Evolutionary conservation across 2,329 filamentous ascomycete species (phyloP).

Genomic region (Exophiala dermatitidis): DNA sequence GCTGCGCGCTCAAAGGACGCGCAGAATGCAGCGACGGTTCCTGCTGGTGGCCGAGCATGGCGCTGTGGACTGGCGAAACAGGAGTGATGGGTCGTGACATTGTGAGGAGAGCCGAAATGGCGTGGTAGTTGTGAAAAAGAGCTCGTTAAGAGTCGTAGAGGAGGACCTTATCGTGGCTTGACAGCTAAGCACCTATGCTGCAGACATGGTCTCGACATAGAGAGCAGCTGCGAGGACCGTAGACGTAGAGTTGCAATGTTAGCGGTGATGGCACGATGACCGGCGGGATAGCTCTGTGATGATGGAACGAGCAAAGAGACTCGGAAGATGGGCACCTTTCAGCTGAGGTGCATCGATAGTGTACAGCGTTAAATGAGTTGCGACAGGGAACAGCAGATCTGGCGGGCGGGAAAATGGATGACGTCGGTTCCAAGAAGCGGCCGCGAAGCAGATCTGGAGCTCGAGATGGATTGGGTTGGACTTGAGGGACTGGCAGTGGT

Average conservation of each 20-base stretch:
- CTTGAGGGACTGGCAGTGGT: not conserved
- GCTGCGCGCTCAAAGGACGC: constrained; percentile 10
- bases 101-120: constrained; percentile 5
- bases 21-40: constrained; percentile 16
- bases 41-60: not conserved
- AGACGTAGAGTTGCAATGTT: not conserved
- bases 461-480: not conserved
- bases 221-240: not conserved
- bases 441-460: constrained; percentile 6
- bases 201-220: not conserved
- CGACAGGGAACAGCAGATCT: constrained; percentile 1
- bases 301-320: too few species aligned
- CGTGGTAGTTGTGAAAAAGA: not conserved
- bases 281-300: too few species aligned
- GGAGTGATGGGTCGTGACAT: constrained; percentile 31
- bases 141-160: constrained; percentile 1
- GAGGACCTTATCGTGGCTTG: not conserved
- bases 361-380: not conserved
- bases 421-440: constrained; percentile 19
- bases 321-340: too few species aligned
- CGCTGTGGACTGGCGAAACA: constrained; percentile 12
- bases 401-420: constrained; percentile 14
- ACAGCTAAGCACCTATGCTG: constrained; percentile 3
- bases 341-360: too few species aligned
- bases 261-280: too few species aligned